phyloP scores from a whole-genome alignment of 75 land plant genomes.

The Selaginella tamariscina region DNA sequence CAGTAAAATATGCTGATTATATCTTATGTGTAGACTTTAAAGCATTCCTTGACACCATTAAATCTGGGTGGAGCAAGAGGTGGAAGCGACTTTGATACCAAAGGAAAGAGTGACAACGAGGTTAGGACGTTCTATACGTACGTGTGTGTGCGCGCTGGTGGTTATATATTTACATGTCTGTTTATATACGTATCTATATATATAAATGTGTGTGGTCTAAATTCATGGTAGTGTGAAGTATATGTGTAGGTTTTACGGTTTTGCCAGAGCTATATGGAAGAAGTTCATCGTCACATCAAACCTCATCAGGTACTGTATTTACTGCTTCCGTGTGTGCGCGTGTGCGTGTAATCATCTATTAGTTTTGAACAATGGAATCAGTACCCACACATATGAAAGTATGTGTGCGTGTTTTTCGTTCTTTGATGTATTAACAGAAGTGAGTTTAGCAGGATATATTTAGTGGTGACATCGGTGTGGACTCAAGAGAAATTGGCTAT shows the following conservation, averaged over 20 bases:
- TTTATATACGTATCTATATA: too few species aligned
- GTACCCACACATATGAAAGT: too few species aligned
- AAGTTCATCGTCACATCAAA: conserved; percentile 75
- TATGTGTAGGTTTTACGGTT: conserved; percentile 90
- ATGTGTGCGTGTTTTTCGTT: too few species aligned
- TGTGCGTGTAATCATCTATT: background rate
- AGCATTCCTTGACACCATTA: conserved; percentile 81
- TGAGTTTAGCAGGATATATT: conserved; percentile 60
- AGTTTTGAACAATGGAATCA: too few species aligned
- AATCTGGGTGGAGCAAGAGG: conserved; percentile 93
- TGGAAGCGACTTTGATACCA: conserved; percentile 99
- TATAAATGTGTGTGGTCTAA: background rate
- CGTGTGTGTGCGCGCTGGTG: too few species aligned
- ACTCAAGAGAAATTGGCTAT: conserved; percentile 87
- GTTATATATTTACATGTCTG: too few species aligned
- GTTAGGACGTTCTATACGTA: conserved; percentile 19
- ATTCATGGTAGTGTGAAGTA: background rate
- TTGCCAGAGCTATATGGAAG: conserved; percentile 98
- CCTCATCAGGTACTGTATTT: conserved; percentile 86
- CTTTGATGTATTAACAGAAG: background rate
- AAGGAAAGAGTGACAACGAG: conserved; percentile 98
- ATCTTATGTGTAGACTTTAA: conserved; percentile 50
- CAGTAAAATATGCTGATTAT: background rate
- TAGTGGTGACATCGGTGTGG: conserved; percentile 95
- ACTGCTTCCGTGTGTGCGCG: too few species aligned